Evolutionary conservation across 495 filamentous ascomycete genomes (phyloP), one percentile per base, ranked within the genome.

Genomic region (Penicillium desertorum): DNA sequence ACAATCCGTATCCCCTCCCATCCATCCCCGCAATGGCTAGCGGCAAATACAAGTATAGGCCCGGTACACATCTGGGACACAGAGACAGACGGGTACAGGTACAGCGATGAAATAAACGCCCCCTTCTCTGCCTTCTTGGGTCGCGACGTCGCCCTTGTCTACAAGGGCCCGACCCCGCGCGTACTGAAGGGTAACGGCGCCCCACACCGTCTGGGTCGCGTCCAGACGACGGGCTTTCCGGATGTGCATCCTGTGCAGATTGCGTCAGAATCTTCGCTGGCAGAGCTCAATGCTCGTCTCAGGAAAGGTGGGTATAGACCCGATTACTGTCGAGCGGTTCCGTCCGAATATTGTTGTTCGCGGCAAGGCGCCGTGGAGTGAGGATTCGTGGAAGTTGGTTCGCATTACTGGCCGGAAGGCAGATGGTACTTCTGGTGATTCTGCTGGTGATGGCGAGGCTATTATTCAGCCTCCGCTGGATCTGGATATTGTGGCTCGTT

Each of bases 371-470:
- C 73, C 87, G 2, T 91, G 86, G 74, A 69, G 66, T 12, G 93
- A 98, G 66, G 91, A 97, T 60, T 78, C 73, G 43, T 98, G 92
- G 92, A 90, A 90, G 62, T 75, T 75, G 11, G 83, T 94, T 22
- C 78, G 81, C 25, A 84, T 97, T 36, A 55, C 41, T 8, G 25
- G 41, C 17, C 47, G 39, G 14, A 47, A 52, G 7, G 0, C 6
- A 14, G 10, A 29, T 9, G 45, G 8, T 39, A 4, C 3, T n/a
- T 51, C 25, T n/a, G 14, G 12, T 51, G 19, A 10, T 20, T 39
- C 29, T 4, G n/a, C 6, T 10, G 19, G 16, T 10, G 6, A 36
- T 39, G 29, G 25, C 7, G 5, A 39, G n/a, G 23, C 37, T 11
- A 1, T 16, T 5, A 32, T 29, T 16, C 30, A 44, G 5, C 12